phyloP scores from a whole-genome alignment of 2,329 filamentous ascomycete genomes.

The Calonectria pteridis region DNA sequence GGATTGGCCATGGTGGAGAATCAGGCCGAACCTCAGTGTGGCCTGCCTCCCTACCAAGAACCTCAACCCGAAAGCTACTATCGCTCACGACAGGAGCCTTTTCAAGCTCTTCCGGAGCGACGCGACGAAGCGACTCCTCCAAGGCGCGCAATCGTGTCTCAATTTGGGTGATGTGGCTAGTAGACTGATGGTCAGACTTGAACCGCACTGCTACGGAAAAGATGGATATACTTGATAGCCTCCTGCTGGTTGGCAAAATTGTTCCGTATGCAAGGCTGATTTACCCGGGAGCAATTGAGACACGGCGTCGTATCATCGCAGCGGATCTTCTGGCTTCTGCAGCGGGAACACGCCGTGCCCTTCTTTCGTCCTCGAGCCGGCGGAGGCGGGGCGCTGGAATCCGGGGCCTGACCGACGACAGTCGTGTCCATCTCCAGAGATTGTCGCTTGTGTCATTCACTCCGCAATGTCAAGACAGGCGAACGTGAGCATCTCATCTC shows the following conservation, averaged over 20 bases:
- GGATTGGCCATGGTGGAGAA: conserved; percentile 5
- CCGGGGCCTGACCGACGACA: not conserved
- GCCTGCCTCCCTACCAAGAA: not conserved
- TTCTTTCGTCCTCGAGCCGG: conserved; percentile 38
- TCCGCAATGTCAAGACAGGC: not conserved
- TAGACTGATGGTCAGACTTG: not conserved
- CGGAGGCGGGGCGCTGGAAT: not conserved
- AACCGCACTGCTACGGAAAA: not conserved
- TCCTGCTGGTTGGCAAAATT: conserved; percentile 6
- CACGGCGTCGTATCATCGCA: conserved; percentile 49
- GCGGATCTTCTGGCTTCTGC: conserved; percentile 49
- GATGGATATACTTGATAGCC: conserved; percentile 16
- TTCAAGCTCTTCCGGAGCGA: conserved; percentile 27
- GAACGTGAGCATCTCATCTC: not conserved
- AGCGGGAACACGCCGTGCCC: conserved; percentile 49
- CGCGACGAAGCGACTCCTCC: conserved; percentile 21
- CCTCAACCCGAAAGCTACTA: not conserved
- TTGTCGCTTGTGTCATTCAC: not conserved
- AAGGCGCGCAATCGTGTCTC: conserved; percentile 25
- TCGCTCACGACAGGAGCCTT: conserved; percentile 14
- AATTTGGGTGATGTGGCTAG: conserved; percentile 23
- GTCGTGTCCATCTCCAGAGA: not conserved
- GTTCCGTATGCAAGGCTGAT: conserved; percentile 45
- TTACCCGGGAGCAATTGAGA: conserved; percentile 46
- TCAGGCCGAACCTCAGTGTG: not conserved